Conservation (phyloP, 176 grass and related monocot genomes). For the Lolium perenne region DNA sequence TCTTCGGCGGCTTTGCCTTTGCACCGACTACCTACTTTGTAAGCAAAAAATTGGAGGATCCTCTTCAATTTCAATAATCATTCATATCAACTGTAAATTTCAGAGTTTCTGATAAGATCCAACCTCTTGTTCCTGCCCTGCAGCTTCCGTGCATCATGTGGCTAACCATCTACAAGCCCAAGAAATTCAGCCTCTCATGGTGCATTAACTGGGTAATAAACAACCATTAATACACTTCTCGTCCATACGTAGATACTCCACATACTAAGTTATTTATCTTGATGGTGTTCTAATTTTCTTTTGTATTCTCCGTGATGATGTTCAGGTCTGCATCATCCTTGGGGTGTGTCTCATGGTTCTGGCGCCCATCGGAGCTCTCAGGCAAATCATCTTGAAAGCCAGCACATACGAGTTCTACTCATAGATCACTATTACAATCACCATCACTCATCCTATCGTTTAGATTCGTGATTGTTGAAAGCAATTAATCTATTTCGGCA, state of each 20-base stretch:
- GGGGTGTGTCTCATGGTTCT: conserved; percentile 75
- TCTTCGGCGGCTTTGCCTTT: conserved; percentile 88
- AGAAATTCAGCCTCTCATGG: conserved; percentile 78
- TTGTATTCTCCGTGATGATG: not conserved
- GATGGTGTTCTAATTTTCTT: not conserved
- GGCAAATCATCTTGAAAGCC: conserved; percentile 62
- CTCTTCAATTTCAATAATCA: not conserved
- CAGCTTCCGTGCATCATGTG: conserved; percentile 95
- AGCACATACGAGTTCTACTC: conserved; percentile 73
- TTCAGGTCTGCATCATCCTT: conserved; percentile 84
- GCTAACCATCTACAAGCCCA: conserved; percentile 87
- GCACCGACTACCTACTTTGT: conserved; percentile 93
- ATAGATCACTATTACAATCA: conserved; percentile 22
- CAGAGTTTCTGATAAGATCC: not conserved
- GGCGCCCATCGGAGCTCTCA: conserved; percentile 75
- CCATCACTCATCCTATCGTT: not conserved
- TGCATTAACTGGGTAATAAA: conserved; percentile 74
- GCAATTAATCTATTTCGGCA: not conserved
- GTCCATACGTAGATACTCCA: not conserved
- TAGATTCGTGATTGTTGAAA: not conserved
- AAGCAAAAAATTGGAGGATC: conserved; percentile 3
- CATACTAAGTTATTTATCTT: not conserved
- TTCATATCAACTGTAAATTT: not conserved
- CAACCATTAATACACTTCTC: not conserved
- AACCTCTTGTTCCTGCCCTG: conserved; percentile 1